Evolutionary conservation across 202 grass and related monocot species (phyloP), one percentile per base, ranked within the genome.

Genomic region (Carex sylvatica): DNA sequence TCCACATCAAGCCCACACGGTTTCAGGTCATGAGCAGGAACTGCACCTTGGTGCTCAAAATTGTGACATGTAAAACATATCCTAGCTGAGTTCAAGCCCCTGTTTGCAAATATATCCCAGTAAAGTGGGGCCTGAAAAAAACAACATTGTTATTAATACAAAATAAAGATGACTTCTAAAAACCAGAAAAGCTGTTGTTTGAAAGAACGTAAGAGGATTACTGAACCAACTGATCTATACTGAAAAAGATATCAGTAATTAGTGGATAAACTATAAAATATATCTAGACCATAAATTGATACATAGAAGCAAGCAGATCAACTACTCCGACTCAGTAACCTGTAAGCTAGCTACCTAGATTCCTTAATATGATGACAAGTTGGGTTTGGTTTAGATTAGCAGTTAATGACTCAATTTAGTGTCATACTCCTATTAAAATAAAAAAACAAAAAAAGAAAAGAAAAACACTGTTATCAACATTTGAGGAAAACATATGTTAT

Each of bases 31-130:
- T 88, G 87, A 83, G 95, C 87, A 38, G 92, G 92, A 53, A 82
- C 91, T 47, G 70, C 81, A 79, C 95, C 95, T 89, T 98, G 95
- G 84, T 98, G 90, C 85, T 98, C 95, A 73, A 95, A 98, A 85
- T 98, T 98, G 81, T 98, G 95, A 62, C 95, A 98, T 74, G 95
- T 98, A 68, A 98, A 95, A 63, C 95, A 94, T 91, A 95, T 95
- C 86, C 92, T 93, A 88, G 95, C 90, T 40, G 90, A 95, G 85
- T 95, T 91, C 82, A 98, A 91, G 35, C 95, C 95, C 36, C 79
- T 83, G 58, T 87, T 89, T 84, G 88, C 88, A 79, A 93, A 98
- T 88, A 93, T 86, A 84, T 98, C 95, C 95, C 95, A 95, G 88
- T 98, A 98, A 88, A 98, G 90, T 61, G 92, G 95, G 70, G 92